phyloP scores from a whole-genome alignment of 2,329 filamentous ascomycete species.

The Aspergillus pseudotamarii region DNA sequence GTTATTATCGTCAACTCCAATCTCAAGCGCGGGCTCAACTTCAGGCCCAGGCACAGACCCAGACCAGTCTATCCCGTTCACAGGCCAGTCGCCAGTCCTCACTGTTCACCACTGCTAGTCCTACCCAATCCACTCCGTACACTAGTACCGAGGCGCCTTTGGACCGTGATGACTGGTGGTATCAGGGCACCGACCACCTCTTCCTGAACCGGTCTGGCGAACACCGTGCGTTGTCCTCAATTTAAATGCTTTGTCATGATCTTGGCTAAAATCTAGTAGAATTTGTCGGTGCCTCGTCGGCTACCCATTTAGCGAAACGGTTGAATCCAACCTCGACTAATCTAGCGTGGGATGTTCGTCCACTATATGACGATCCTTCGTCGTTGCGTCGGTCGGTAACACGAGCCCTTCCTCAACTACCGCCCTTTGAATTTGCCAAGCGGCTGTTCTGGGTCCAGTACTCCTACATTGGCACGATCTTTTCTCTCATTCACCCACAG shows the following conservation, averaged over 20 bases:
- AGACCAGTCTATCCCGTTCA: not conserved
- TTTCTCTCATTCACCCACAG: constrained; percentile 54
- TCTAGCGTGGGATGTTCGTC: constrained; percentile 40
- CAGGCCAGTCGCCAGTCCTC: not conserved
- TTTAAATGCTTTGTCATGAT: not conserved
- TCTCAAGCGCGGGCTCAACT: constrained; percentile 27
- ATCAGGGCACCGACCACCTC: constrained; percentile 39
- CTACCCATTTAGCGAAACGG: constrained; percentile 40
- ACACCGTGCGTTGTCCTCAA: constrained; percentile 28
- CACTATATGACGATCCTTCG: constrained; percentile 38
- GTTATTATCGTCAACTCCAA: constrained; percentile 38
- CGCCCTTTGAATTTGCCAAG: constrained; percentile 55
- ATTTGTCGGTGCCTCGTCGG: constrained; percentile 38
- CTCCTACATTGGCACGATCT: constrained; percentile 61
- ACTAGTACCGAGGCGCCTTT: constrained; percentile 24
- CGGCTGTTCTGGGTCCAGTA: constrained; percentile 57
- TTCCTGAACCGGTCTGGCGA: constrained; percentile 40
- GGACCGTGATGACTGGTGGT: constrained; percentile 46
- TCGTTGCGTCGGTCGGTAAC: constrained; percentile 32
- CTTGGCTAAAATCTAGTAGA: constrained; percentile 18
- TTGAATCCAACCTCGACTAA: constrained; percentile 37
- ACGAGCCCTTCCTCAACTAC: constrained; percentile 44
- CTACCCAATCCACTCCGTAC: constrained; percentile 20
- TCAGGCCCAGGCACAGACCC: constrained; percentile 19
- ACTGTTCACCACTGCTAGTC: constrained; percentile 12